phyloP scores from a whole-genome alignment of 2,329 filamentous ascomycete genomes.

The Aureobasidium sp. region DNA sequence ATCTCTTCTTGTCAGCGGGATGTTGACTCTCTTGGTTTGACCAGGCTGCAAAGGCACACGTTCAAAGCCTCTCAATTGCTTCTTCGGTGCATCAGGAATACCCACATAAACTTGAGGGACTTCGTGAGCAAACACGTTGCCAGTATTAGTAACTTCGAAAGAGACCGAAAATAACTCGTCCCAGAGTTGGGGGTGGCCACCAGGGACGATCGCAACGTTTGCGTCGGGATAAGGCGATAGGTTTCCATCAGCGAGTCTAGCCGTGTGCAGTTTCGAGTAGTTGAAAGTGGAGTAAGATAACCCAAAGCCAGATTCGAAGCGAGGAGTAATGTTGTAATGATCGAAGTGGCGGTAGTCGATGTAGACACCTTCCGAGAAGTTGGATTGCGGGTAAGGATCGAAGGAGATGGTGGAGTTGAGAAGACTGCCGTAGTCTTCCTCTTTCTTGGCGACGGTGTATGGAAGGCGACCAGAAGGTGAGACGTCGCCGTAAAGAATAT shows the following conservation, averaged over 20 bases:
- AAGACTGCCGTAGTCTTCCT: conserved; percentile 54
- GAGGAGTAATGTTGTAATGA: conserved; percentile 31
- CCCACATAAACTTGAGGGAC: conserved; percentile 46
- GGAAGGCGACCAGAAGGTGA: conserved; percentile 78
- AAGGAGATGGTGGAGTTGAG: conserved; percentile 19
- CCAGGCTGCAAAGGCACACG: conserved; percentile 47
- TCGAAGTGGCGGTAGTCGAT: conserved; percentile 40
- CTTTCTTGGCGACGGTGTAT: conserved; percentile 71
- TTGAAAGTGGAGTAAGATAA: conserved; percentile 36
- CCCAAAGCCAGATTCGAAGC: conserved; percentile 38
- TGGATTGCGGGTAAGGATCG: conserved; percentile 18
- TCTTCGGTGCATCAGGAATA: conserved; percentile 20
- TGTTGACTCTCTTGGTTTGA: conserved; percentile 39
- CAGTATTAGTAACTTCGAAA: conserved; percentile 55
- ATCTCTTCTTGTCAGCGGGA: conserved; percentile 51
- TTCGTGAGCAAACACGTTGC: conserved; percentile 42
- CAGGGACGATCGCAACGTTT: conserved; percentile 35
- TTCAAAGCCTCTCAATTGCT: conserved; percentile 54
- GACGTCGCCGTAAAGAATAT: conserved; percentile 68
- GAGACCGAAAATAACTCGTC: conserved; percentile 52
- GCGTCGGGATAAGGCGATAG: conserved; percentile 27
- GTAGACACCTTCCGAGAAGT: conserved; percentile 34
- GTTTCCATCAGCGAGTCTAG: conserved; percentile 52
- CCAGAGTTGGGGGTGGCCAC: conserved; percentile 54
- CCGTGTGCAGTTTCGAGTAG: conserved; percentile 30